Conservation (phyloP, 306 rosid species). For the Styphnolobium japonicum region DNA sequence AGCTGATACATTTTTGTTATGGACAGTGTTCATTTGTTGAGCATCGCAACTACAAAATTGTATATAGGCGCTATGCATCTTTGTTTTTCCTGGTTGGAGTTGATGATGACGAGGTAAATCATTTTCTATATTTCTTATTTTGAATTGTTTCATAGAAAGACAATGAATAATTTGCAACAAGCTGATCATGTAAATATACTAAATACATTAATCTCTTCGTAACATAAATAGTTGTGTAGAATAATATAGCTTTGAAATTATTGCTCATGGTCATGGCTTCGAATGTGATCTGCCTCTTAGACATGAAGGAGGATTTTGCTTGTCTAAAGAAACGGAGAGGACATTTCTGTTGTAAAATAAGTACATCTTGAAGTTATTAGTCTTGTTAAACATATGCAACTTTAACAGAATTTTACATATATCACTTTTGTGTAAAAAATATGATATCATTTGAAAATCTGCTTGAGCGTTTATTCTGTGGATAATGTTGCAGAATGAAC, state of each 20-base stretch:
- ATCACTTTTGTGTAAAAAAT: neutral
- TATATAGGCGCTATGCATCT: slow-evolving; percentile 93
- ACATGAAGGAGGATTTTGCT: neutral
- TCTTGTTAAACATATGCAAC: neutral
- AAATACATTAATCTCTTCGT: neutral
- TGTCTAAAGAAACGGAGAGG: neutral
- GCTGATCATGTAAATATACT: neutral
- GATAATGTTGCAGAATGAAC: slow-evolving; percentile 72
- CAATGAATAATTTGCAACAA: neutral
- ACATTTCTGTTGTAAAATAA: neutral
- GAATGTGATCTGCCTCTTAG: neutral
- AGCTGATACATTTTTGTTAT: slow-evolving; percentile 32
- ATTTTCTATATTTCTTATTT: neutral
- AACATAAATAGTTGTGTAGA: neutral
- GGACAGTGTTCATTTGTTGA: slow-evolving; percentile 94
- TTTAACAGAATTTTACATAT: neutral
- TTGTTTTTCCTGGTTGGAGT: slow-evolving; percentile 96
- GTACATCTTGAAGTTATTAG: neutral
- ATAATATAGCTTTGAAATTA: neutral
- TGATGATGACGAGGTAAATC: slow-evolving; percentile 78
- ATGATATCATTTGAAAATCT: neutral
- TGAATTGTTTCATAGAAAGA: slow-evolving; percentile 6
- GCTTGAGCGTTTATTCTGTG: neutral
- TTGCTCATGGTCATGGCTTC: neutral
- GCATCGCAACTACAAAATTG: slow-evolving; percentile 96